Evolutionary conservation across 164 flowering plant species (phyloP), one percentile per base, ranked within the genome.

Genomic region (Chloranthus sessilifolius): DNA sequence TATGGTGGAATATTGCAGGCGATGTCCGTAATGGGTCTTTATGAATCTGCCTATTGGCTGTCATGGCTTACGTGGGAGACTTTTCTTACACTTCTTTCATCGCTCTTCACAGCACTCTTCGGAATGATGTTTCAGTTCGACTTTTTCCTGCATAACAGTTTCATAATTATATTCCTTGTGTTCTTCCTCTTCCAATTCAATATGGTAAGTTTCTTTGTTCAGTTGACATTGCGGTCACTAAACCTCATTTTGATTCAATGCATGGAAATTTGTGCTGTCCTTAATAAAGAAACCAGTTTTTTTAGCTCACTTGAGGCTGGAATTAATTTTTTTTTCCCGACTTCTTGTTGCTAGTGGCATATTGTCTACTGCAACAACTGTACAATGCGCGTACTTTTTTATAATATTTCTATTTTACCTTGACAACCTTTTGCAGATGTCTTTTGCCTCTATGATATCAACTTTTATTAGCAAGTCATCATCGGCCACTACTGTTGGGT

Each of bases 61-160:
- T 89, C 99, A 40, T 94, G 97, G 97, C 75, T 94, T 59, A 68
- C 72, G 27, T 94, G 97, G 97, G 99, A 94, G 64, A 79, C 81
- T 47, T 58, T 76, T 4, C 37, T 80, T 26, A 52, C 82, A 11
- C 58, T 81, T 42, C 39, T 89, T 34, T 81, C 99, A 16, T 74
- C 97, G 1, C 75, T 89, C 46, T 62, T 81, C 57, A 73, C 74
- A 5, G 79, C 85, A 62, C 83, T 89, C 21, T 85, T 88, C 55
- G 96, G 99, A 37, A 87, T 89, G 97, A 79, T 87, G 79, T 89
- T 89, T 61, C 92, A 75, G 66, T 89, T 94, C 53, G 74, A 80
- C 52, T 87, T 94, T 62, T 94, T 94, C 85, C 65, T 87, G 66
- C 66, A 85, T 52, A 94, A 94, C 72, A 81, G 66, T 52, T 94